Percentiles rank a stretch among this genome's conserved stretches.
phyloP scores from a whole-genome alignment of 345 rosid genomes.

The Populus deltoides region DNA sequence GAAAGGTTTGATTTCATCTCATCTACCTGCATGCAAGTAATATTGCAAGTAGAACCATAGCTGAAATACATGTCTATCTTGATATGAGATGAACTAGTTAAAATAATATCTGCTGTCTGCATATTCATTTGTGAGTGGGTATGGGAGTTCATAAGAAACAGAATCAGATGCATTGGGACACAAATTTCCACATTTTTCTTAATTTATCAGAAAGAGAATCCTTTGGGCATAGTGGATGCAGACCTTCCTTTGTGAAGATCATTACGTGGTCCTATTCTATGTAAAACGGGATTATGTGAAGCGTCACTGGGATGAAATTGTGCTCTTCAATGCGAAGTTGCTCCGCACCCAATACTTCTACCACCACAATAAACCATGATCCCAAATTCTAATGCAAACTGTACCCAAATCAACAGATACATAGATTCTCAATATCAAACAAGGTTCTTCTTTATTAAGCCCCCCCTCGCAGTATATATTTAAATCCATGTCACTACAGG shows the following conservation, averaged over 20 bases:
- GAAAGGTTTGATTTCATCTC: conserved; percentile 70
- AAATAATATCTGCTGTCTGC: background rate
- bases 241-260: background rate
- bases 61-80: background rate
- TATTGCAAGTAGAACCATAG: conserved; percentile 15
- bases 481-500: background rate
- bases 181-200: background rate
- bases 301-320: background rate
- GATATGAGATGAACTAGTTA: background rate
- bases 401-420: too few relatives aligned
- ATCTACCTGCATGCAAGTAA: conserved; percentile 51
- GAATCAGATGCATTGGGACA: background rate
- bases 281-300: background rate
- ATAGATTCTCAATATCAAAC: too few relatives aligned
- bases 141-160: background rate
- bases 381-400: too few relatives aligned
- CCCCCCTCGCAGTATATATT: background rate
- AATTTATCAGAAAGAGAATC: background rate
- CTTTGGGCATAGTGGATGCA: background rate
- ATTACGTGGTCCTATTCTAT: background rate
- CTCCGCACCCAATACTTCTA: too few relatives aligned
- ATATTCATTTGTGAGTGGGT: background rate
- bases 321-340: too few relatives aligned
- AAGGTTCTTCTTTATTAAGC: too few relatives aligned
- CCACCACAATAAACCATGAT: too few relatives aligned